A percentile compares a stretch with the other conserved stretches of the same genome.
Conservation (phyloP, 2,329 filamentous ascomycete species). For the Sporothrix pseudoabietina region DNA sequence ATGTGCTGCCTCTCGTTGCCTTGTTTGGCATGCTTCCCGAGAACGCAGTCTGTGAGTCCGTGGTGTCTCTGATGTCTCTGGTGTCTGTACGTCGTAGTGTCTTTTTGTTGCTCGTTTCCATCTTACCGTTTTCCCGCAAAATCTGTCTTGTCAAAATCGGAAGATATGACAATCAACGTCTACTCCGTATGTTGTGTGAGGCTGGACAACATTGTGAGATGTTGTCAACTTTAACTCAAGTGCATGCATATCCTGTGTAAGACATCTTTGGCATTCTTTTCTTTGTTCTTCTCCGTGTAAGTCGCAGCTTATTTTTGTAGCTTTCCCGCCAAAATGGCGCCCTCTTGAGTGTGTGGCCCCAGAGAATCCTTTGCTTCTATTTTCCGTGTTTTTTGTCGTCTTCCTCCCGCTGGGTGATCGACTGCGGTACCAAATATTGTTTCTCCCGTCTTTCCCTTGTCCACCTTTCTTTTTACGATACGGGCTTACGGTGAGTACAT, state of each 20-base stretch:
- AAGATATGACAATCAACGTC: background rate
- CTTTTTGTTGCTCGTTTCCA: background rate
- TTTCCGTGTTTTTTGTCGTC: background rate
- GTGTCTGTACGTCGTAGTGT: background rate
- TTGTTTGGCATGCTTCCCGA: conserved; percentile 2
- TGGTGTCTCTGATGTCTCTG: no score
- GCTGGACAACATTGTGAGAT: no score
- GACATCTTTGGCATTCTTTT: background rate
- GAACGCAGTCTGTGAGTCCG: background rate
- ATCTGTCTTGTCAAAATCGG: background rate
- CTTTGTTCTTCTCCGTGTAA: background rate
- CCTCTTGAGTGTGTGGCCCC: conserved; percentile 17
- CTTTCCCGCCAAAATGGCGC: conserved; percentile 1
- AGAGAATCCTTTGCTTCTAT: background rate
- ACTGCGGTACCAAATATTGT: background rate
- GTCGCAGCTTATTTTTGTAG: background rate
- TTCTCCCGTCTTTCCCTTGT: conserved; percentile 13
- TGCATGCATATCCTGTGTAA: background rate
- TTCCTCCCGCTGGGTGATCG: background rate
- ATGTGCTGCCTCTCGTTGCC: background rate
- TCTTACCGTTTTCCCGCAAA: background rate
- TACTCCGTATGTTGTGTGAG: background rate
- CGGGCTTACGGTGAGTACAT: background rate
- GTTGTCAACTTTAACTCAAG: background rate
- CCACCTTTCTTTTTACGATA: background rate